Percentiles rank a stretch among this genome's conserved stretches.
phyloP scores from a whole-genome alignment of 305 asterid species.

The Fraxinus angustifolia region DNA sequence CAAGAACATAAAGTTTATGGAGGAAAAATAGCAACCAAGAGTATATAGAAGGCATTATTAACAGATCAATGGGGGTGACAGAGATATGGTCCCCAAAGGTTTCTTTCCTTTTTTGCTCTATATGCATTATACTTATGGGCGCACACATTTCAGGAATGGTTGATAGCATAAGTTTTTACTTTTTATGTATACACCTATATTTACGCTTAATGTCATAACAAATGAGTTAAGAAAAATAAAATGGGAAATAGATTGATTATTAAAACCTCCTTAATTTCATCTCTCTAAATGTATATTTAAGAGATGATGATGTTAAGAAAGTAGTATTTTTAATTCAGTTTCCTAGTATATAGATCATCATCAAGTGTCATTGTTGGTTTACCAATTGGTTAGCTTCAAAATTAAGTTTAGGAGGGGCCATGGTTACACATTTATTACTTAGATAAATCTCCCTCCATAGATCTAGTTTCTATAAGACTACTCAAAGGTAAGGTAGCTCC shows the following conservation, averaged over 20 bases:
- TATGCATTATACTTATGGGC: background rate
- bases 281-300: background rate
- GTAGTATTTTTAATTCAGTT: background rate
- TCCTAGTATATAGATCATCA: background rate
- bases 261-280: background rate
- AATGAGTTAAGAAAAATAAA: background rate
- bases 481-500: background rate
- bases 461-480: background rate
- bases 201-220: background rate
- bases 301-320: background rate
- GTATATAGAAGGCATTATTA: background rate
- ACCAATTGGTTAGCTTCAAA: background rate
- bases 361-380: background rate
- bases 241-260: background rate
- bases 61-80: background rate
- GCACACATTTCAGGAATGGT: background rate
- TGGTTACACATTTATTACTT: background rate
- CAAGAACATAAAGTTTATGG: conserved; percentile 15
- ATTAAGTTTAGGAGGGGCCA: background rate
- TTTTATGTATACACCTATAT: conserved; percentile 6
- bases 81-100: background rate
- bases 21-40: background rate
- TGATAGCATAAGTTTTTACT: background rate
- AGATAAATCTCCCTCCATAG: background rate
- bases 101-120: background rate